Evolutionary conservation across 768 basidiomycete species (phyloP).

Genomic region (Tulasnella sp.): DNA sequence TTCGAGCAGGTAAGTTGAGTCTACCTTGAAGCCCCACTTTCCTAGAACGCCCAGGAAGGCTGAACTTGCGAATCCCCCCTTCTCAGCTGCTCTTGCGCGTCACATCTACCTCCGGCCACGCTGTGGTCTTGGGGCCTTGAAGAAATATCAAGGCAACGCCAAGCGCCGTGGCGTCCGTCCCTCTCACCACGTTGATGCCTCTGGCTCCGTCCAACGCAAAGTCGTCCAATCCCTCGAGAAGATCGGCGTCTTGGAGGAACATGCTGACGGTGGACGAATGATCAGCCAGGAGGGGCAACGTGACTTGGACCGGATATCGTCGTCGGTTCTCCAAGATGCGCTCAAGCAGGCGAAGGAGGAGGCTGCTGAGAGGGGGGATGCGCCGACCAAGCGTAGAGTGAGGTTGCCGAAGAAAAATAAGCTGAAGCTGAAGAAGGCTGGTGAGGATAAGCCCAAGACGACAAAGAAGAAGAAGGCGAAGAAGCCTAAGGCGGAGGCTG

Average conservation of each 20-base stretch:
- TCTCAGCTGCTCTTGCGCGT: conserved; percentile 82
- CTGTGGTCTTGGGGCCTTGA: conserved; percentile 85
- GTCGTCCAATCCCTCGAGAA: conserved; percentile 96
- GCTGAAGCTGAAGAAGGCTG: conserved; percentile 26
- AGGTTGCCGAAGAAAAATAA: conserved; percentile 25
- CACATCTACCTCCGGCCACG: conserved; percentile 99
- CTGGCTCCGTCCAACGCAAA: conserved; percentile 85
- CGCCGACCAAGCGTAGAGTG: conserved; percentile 20
- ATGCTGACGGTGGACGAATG: conserved; percentile 87
- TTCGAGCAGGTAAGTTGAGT: conserved; percentile 79
- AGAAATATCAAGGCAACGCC: conserved; percentile 93
- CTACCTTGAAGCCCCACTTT: background rate
- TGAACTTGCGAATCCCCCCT: background rate
- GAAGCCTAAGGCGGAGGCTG: too few species aligned
- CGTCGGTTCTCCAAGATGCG: conserved; percentile 50
- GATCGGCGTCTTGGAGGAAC: conserved; percentile 93
- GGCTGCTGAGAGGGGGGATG: conserved; percentile 9
- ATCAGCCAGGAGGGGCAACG: conserved; percentile 96
- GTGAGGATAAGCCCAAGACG: too few species aligned
- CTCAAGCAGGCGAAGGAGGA: conserved; percentile 12
- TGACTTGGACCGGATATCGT: conserved; percentile 89
- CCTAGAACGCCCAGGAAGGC: background rate
- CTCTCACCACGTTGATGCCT: conserved; percentile 82
- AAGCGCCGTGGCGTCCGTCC: conserved; percentile 95
- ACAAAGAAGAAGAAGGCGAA: too few species aligned